phyloP scores from a whole-genome alignment of 1,284 basidiomycete species.

The Lentinus polychrous region DNA sequence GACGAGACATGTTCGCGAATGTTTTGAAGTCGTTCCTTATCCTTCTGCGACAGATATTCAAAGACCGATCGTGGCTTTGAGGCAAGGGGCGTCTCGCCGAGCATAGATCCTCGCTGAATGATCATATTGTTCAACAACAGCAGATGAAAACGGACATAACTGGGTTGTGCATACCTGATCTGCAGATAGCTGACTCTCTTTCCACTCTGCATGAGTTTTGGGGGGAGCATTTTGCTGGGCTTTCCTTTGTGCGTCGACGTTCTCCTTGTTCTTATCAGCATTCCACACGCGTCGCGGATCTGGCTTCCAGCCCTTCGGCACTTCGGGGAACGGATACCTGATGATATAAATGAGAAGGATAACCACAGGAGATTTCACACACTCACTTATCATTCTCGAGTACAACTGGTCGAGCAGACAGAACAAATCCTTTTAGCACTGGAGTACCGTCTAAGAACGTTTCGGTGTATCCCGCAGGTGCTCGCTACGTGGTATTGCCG shows the following conservation, averaged over 20 bases:
- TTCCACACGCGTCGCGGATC: constrained; percentile 80
- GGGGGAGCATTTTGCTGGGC: constrained; percentile 7
- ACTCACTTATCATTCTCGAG: constrained; percentile 66
- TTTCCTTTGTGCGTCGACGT: constrained; percentile 22
- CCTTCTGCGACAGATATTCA: constrained; percentile 89
- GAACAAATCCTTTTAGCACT: constrained; percentile 70
- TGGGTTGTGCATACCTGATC: constrained; percentile 45
- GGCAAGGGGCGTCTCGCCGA: constrained; percentile 77
- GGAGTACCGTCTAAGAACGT: constrained; percentile 60
- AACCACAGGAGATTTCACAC: constrained; percentile 9
- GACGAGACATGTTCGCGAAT: constrained; percentile 35
- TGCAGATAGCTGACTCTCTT: constrained; percentile 48
- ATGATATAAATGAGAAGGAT: constrained; percentile 2
- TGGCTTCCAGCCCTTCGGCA: constrained; percentile 82
- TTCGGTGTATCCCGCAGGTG: constrained; percentile 12
- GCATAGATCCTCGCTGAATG: constrained; percentile 65
- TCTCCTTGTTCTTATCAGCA: constrained; percentile 42
- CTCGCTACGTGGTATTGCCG: background rate
- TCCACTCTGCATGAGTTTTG: constrained; percentile 40
- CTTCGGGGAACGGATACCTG: constrained; percentile 77
- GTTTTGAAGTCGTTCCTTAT: constrained; percentile 76
- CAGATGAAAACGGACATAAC: background rate
- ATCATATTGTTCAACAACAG: constrained; percentile 10
- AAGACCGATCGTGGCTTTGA: constrained; percentile 77
- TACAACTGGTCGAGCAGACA: constrained; percentile 61